Conservation (phyloP, 495 filamentous ascomycete genomes). For the Neurospora sp. region DNA sequence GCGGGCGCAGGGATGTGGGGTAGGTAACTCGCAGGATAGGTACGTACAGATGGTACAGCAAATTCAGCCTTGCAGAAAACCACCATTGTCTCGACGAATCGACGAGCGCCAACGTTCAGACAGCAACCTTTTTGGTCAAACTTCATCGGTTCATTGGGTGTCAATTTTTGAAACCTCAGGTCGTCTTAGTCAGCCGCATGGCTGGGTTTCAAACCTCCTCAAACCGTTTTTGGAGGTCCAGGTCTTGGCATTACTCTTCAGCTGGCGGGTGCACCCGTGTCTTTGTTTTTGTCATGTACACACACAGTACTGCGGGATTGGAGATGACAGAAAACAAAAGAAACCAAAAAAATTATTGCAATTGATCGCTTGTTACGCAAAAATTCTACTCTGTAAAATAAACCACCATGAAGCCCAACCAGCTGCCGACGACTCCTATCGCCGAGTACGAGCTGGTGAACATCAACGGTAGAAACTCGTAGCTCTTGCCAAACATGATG, state of each 20-base stretch:
- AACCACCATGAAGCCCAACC: conserved; percentile 90
- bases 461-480: conserved; percentile 92
- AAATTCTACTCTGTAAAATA: conserved; percentile 61
- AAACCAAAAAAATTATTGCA: not conserved
- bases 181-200: not conserved
- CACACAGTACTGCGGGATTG: not conserved
- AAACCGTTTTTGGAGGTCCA: not conserved
- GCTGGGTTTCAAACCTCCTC: not conserved
- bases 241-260: not conserved
- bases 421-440: conserved; percentile 90
- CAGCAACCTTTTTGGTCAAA: not conserved
- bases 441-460: conserved; percentile 94
- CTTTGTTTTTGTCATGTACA: not conserved
- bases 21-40: not conserved
- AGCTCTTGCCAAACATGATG: conserved; percentile 68
- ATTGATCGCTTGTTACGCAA: conserved; percentile 2
- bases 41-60: not conserved
- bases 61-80: not conserved
- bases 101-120: not conserved
- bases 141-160: not conserved
- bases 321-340: not conserved
- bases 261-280: not conserved
- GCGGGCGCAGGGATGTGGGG: not conserved
- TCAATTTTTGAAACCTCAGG: not conserved
- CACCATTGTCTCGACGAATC: not conserved